Percentiles rank a stretch among this genome's conserved stretches.
Conservation (phyloP, 768 basidiomycete genomes). For the Pholiota microspora region DNA sequence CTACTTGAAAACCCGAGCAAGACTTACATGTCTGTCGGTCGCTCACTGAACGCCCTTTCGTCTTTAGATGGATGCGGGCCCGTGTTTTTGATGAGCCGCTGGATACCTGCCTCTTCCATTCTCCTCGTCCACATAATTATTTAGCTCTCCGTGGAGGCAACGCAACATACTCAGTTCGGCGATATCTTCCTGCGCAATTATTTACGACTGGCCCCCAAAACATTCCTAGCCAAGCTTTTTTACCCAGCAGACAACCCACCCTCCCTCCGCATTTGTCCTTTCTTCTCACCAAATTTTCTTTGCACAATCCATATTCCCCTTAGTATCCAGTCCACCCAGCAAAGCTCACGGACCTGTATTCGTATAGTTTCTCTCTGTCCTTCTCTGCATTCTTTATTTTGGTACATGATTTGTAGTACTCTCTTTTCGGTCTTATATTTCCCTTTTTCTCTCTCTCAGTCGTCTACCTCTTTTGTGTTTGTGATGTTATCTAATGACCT, state of each 20-base stretch:
- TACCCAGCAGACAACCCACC: not conserved
- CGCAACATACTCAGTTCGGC: not conserved
- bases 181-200: not conserved
- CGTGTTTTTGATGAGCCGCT: constrained; percentile 10
- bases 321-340: constrained; percentile 18
- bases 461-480: constrained; percentile 17
- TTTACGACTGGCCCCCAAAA: not conserved
- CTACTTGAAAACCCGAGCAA: constrained; percentile 14
- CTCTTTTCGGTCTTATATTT: constrained; percentile 19
- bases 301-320: constrained; percentile 16
- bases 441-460: constrained; percentile 13
- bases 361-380: constrained; percentile 29
- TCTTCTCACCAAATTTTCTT: constrained; percentile 4
- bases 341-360: constrained; percentile 37
- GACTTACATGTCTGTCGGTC: not conserved
- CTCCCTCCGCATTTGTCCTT: constrained; percentile 5
- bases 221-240: not conserved
- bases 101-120: constrained; percentile 8
- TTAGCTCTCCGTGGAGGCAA: not conserved
- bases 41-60: not conserved
- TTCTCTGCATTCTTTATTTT: constrained; percentile 26
- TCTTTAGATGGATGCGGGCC: constrained; percentile 12
- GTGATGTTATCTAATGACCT: constrained; percentile 38
- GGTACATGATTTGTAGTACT: constrained; percentile 31
- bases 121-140: not conserved